Percentiles rank a stretch among this genome's conserved stretches.
These are phyloP conservation scores for Podospora pseudopauciseta DNA, from an alignment of 495 filamentous ascomycete genomes.

Conservation along the genomic window DNA sequence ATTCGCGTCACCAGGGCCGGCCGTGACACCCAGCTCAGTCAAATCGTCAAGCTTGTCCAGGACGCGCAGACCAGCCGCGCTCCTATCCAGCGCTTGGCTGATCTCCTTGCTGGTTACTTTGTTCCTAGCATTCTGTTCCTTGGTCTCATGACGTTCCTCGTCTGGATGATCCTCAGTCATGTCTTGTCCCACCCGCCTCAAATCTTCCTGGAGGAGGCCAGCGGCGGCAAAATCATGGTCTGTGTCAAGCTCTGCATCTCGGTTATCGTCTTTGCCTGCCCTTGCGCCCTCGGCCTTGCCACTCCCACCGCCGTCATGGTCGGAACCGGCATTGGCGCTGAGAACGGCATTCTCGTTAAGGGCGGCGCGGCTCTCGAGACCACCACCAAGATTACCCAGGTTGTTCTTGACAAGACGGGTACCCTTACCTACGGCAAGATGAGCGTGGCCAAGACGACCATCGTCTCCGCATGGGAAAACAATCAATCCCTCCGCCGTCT, in stretches of 20 bases:
- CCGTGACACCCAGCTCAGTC: constrained; percentile 91
- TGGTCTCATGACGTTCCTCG: constrained; percentile 78
- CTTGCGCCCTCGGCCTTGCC: constrained; percentile 88
- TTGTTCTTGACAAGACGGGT: constrained; percentile 99
- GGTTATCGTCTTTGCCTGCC: constrained; percentile 97
- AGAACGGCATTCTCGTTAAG: constrained; percentile 95
- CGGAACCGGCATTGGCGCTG: constrained; percentile 92
- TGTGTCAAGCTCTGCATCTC: constrained; percentile 97
- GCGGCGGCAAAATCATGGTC: constrained; percentile 90
- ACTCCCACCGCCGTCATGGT: constrained; percentile 99
- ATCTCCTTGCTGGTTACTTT: constrained; percentile 89
- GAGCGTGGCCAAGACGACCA: constrained; percentile 70
- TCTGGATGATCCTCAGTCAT: constrained; percentile 95
- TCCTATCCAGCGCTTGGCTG: constrained; percentile 91
- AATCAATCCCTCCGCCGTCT: constrained; percentile 65
- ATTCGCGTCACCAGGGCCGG: constrained; percentile 92
- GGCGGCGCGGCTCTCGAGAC: constrained; percentile 91
- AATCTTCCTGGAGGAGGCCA: constrained; percentile 76
- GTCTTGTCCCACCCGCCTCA: constrained; percentile 73
- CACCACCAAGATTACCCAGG: constrained; percentile 83
- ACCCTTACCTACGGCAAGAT: constrained; percentile 94
- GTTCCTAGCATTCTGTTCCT: constrained; percentile 85
- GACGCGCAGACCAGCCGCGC: constrained; percentile 92
- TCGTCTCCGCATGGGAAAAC: constrained; percentile 64
- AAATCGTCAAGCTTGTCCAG: constrained; percentile 96